phyloP scores from a whole-genome alignment of 371 early-diverging fungal species.

The Rhizomucor miehei region DNA sequence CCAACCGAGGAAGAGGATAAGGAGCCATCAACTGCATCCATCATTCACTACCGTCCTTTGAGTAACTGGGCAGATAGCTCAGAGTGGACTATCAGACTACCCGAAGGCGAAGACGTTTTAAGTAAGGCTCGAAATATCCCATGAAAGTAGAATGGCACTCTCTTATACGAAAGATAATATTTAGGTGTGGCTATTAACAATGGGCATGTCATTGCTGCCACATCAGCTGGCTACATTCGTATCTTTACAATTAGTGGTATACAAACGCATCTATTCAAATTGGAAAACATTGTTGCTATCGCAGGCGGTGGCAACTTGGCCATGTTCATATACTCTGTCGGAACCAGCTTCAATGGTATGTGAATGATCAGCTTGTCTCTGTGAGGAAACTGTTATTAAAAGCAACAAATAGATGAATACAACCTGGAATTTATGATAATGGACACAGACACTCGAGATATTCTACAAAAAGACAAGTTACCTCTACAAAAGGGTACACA shows the following conservation, averaged over 20 bases:
- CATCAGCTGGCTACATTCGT: conserved; percentile 73
- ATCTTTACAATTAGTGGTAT: conserved; percentile 76
- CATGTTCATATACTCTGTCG: conserved; percentile 25
- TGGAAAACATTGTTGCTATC: conserved; percentile 68
- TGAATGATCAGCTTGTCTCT: too few relatives aligned
- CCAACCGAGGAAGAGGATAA: conserved; percentile 20
- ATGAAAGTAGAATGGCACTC: not conserved
- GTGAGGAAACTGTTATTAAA: too few relatives aligned
- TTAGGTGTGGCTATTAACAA: conserved; percentile 73
- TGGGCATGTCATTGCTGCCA: conserved; percentile 68
- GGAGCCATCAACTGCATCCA: conserved; percentile 37
- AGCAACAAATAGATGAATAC: conserved; percentile 21
- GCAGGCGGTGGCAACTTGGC: conserved; percentile 48
- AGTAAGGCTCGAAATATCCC: conserved; percentile 20
- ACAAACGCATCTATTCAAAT: conserved; percentile 64
- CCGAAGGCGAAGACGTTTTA: conserved; percentile 62
- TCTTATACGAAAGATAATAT: not conserved
- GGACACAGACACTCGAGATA: conserved; percentile 56
- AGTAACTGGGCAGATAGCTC: conserved; percentile 66
- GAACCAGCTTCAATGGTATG: conserved; percentile 30
- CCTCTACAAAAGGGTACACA: conserved; percentile 62
- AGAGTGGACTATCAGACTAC: conserved; percentile 78
- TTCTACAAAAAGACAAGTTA: conserved; percentile 59
- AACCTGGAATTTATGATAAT: conserved; percentile 69
- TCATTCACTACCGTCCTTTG: conserved; percentile 50